Evolutionary conservation across 352 stramenopile genomes (phyloP), one percentile per base, ranked within the genome.

Genomic region (Phytophthora capsici): DNA sequence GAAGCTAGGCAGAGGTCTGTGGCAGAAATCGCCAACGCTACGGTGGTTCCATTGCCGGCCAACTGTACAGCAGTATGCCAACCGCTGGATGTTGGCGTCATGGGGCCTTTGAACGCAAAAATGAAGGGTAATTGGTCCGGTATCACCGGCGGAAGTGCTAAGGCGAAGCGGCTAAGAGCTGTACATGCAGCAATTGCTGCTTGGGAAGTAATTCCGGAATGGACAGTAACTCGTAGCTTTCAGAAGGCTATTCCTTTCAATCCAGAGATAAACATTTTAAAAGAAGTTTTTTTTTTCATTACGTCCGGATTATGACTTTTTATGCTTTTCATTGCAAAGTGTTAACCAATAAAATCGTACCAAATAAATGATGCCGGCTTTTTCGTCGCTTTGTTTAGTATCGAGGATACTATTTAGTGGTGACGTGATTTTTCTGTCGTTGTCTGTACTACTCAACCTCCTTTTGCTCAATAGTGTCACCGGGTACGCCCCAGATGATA

Each of bases 91-190:
- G 50, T 68, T 30, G 49, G 50, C 1, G 57, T 66, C 7, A 51
- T 73, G 52, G 57, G 45, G 5, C 52, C 57, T 23, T 34, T 64
- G 12, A n/a, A n/a, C n/a, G n/a, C n/a, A n/a, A n/a, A n/a, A n/a
- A n/a, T n/a, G n/a, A n/a, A n/a, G n/a, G n/a, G n/a, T n/a, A n/a
- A n/a, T n/a, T n/a, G n/a, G n/a, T n/a, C n/a, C n/a, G n/a, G n/a
- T n/a, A n/a, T n/a, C n/a, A n/a, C n/a, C n/a, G n/a, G n/a, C n/a
- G n/a, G n/a, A n/a, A n/a, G n/a, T n/a, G n/a, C n/a, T n/a, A n/a
- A n/a, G n/a, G n/a, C n/a, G n/a, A n/a, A n/a, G n/a, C n/a, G n/a
- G n/a, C n/a, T n/a, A n/a, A n/a, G n/a, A n/a, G n/a, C n/a, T n/a
- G n/a, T n/a, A n/a, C n/a, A n/a, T n/a, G n/a, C n/a, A n/a, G n/a